Conservation (phyloP, 2,329 filamentous ascomycete genomes). For the Ceratocystis destructans region DNA sequence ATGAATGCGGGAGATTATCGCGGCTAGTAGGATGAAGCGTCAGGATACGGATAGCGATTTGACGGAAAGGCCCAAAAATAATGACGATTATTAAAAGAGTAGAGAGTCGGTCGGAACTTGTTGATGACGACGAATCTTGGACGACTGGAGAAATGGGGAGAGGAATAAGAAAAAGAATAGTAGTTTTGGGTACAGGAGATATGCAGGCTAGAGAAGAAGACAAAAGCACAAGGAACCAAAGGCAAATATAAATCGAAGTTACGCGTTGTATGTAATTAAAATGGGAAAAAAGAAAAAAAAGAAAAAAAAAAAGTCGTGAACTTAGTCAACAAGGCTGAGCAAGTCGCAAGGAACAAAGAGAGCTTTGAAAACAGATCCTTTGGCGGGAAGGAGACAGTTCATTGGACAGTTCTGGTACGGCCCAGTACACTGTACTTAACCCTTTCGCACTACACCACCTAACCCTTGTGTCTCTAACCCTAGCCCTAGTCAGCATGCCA, state of each 20-base stretch:
- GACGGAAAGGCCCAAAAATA: neutral
- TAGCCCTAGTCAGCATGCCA: neutral
- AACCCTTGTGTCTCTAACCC: neutral
- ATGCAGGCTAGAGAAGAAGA: neutral
- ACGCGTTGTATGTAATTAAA: neutral
- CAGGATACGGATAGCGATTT: neutral
- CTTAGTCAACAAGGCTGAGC: neutral
- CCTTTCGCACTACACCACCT: neutral
- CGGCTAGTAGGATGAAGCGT: neutral
- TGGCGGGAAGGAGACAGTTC: neutral
- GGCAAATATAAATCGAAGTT: neutral
- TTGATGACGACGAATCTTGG: too few relatives aligned
- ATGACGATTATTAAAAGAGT: neutral
- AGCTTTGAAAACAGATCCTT: conserved; percentile 1
- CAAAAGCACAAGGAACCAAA: neutral
- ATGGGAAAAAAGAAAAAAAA: neutral
- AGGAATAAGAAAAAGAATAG: neutral
- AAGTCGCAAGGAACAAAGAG: neutral
- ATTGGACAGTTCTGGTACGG: neutral
- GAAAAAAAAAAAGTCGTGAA: neutral
- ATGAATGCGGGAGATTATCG: too few relatives aligned
- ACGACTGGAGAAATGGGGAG: too few relatives aligned
- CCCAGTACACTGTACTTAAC: neutral
- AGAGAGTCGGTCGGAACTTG: too few relatives aligned
- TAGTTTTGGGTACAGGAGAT: neutral